These are phyloP conservation scores for Pichia heedii DNA, from an alignment of 805 yeast species.

Conservation along the genomic window DNA sequence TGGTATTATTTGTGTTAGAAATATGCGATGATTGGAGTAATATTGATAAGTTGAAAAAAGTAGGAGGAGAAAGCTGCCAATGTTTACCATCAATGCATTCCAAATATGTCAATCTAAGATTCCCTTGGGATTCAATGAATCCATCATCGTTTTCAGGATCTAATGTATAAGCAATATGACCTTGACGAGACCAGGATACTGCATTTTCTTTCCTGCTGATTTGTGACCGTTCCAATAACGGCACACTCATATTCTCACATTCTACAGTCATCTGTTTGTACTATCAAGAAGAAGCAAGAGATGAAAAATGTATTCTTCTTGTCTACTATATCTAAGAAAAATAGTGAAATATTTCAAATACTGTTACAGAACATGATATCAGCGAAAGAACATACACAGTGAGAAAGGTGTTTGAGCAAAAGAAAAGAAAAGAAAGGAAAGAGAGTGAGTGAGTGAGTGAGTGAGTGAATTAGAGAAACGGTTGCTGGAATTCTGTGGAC, in stretches of 20 bases:
- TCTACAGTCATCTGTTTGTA: conserved; percentile 4
- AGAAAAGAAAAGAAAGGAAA: too few species aligned
- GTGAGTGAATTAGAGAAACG: too few species aligned
- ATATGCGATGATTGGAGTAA: not conserved
- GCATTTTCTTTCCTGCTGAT: conserved; percentile 1
- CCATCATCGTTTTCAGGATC: conserved; percentile 14
- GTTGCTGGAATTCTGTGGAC: too few species aligned
- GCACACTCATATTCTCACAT: conserved; percentile 9
- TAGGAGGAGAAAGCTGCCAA: conserved; percentile 69
- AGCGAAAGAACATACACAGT: too few species aligned
- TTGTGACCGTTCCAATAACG: conserved; percentile 15
- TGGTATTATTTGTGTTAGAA: conserved; percentile 2
- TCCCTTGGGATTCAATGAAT: conserved; percentile 20
- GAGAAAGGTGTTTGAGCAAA: too few species aligned
- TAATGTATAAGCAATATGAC: conserved; percentile 60
- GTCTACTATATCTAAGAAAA: too few species aligned
- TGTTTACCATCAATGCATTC: conserved; percentile 65
- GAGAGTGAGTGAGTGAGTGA: too few species aligned
- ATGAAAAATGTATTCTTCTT: not conserved
- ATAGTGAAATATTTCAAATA: too few species aligned
- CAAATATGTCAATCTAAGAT: conserved; percentile 53
- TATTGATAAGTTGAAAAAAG: conserved; percentile 10
- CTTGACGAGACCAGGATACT: conserved; percentile 75
- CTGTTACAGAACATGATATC: too few species aligned
- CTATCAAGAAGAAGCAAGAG: not conserved